Base-by-base conservation (phyloP, 805 yeast genomes). In the Saturnispora silvae region DNA sequence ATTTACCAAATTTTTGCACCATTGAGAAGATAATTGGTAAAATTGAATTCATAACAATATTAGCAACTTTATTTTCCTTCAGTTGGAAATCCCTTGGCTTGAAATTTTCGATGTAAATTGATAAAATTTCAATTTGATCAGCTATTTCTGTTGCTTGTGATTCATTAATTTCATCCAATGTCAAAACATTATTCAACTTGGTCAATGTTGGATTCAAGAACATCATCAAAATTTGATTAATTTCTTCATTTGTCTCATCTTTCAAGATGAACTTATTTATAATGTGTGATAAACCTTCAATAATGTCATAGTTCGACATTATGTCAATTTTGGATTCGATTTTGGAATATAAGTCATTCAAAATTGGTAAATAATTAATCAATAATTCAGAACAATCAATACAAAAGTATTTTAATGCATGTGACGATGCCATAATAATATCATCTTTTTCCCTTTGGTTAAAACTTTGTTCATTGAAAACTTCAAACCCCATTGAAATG, bases 401-500 rank as follows among this genome's bases (percentile, higher is more conserved):
- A 61, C 96, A 87, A 52, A 92, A 84, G 53, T 76, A 89, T 87
- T 85, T 84, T 50, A 92, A 67, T 0, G 99, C 94, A 57, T 83
- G 87, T 0, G 96, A 80, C 0, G 96, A 84, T 1, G 98, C 96
- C 20, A 80, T 72, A 18, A 80, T 65, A 22, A 83, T 80, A 30
- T 72, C 77, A 45, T 46, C 30, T 30, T 51, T 47, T 31, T 44
- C 46, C 22, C 38, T 41, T 17, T 38, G 23, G 10, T 31, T 35
- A 26, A 40, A 38, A 23, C 34, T 34, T 5, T 25, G 6, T 6
- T 11, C 17, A 32, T 35, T 25, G 26, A 48, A 52, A 26, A 49
- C 41, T 31, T 52, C 53, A 49, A 85, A 81, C 0, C 96, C 95
- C 42, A 66, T 68, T 40, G 80, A 80, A 45, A 94, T 84, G 55